Evolutionary conservation across 1,139 yeast species (phyloP), one percentile per base, ranked within the genome.

Genomic region (Taiozyma sp.): DNA sequence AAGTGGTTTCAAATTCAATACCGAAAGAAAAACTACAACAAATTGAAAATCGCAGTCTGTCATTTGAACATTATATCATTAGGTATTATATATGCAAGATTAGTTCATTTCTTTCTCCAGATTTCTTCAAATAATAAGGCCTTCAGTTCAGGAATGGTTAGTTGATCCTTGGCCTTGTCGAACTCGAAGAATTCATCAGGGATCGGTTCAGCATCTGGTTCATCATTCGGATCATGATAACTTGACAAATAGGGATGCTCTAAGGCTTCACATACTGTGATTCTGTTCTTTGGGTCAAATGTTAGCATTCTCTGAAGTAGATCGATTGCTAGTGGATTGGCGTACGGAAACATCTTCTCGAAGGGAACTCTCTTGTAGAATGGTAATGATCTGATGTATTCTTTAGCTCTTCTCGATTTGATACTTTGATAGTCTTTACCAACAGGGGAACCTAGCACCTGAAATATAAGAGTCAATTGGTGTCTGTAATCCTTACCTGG

Each of bases 401-500:
- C 81, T 56, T 74, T 75, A 0, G 91, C 89, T 51, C 91, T 70
- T 55, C 75, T 73, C 12, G 87, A 81, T 62, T 76, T 81, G 43
- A 85, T 80, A 27, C 77, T 73, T 44, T 73, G 71, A 54, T 80
- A 75, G 60, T 84, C 89, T 24, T 76, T 80, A 49, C 72, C 75
- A 16, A 71, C 66, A 1, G 92, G 93, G 0, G 89, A 81, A 0
- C 93, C 93, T 46, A 85, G 66, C 1, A 81, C 66, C 51, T 82
- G 81, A 52, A 85, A 74, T 16, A 85, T 84, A 42, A 83, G 65
- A 63, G 80, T 73, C 53, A 86, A 66, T 61, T 86, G 93, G 62
- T 83, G 79, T 57, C 80, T 81, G 64, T 83, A 85, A 65, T 85
- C 91, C 46, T 81, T 76, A 0, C 96, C 97, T 0, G 96, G 95